Evolutionary conservation across 495 filamentous ascomycete species (phyloP), one percentile per base, ranked within the genome.

Genomic region (Viridothelium virens): DNA sequence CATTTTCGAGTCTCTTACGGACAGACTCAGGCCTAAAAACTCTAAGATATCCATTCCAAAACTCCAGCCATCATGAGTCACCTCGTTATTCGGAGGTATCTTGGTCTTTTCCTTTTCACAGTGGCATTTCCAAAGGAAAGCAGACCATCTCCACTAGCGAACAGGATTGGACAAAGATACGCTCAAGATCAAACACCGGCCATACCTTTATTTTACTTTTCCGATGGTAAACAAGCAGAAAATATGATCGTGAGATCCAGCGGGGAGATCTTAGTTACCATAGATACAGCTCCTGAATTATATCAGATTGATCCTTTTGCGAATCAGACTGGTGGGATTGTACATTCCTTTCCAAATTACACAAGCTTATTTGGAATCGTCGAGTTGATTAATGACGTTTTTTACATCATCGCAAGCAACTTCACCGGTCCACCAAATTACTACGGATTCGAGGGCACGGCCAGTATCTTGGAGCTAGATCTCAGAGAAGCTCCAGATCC

Each of bases 171-270:
- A n/a, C n/a, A n/a, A n/a, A n/a, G n/a, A n/a, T n/a, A n/a, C n/a
- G n/a, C n/a, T n/a, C n/a, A n/a, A n/a, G n/a, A n/a, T n/a, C n/a
- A n/a, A n/a, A n/a, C n/a, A n/a, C n/a, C n/a, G n/a, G n/a, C n/a
- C n/a, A n/a, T n/a, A n/a, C n/a, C n/a, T n/a, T n/a, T 53, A 14
- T 53, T 53, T 18, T 53, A 53, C n/a, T 53, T 53, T 18, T n/a
- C 48, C 3, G 48, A 11, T n/a, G n/a, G n/a, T n/a, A 53, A 53
- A 53, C 48, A 53, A 18, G 48, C 48, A 3, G 48, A 53, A 53
- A 53, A 53, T 53, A 53, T 53, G 5, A 25, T 53, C 4, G 48
- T 53, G 3, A 53, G 48, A 53, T n/a, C 10, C 5, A 53, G 48
- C n/a, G 48, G 41, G 6, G 6, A 46, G 48, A 53, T 9, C n/a